Percentiles rank a stretch among this genome's conserved stretches.
Conservation (phyloP, 257 asterid species). For the Mentha longifolia region DNA sequence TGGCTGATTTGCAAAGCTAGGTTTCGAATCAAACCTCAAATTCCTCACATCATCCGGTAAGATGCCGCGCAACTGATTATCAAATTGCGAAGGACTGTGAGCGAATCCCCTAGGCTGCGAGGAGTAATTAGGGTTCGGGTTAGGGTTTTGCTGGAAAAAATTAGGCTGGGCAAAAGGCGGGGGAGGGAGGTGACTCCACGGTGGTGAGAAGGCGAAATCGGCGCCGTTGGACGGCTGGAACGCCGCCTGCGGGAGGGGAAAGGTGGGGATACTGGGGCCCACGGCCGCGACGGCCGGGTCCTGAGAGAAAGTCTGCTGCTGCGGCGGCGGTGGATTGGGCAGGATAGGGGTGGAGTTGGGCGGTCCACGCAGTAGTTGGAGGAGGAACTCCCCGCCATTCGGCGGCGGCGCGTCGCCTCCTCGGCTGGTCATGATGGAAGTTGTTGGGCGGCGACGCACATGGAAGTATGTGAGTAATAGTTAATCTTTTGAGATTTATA, state of each 20-base stretch:
- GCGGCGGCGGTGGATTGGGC: slow-evolving; percentile 30
- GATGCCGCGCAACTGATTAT: slow-evolving; percentile 35
- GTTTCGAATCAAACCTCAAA: slow-evolving; percentile 36
- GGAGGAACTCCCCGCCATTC: slow-evolving; percentile 82
- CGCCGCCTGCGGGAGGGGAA: slow-evolving; percentile 33
- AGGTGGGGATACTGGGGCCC: slow-evolving; percentile 53
- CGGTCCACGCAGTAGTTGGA: slow-evolving; percentile 66
- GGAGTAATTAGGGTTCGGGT: slow-evolving; percentile 43
- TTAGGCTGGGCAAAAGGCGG: slow-evolving; percentile 56
- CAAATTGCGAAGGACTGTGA: slow-evolving; percentile 42
- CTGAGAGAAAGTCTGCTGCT: slow-evolving; percentile 42
- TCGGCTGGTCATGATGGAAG: slow-evolving; percentile 49
- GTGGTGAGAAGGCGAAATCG: slow-evolving; percentile 28
- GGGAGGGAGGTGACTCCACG: slow-evolving; percentile 50
- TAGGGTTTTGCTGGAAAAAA: slow-evolving; percentile 65
- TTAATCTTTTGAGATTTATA: background rate
- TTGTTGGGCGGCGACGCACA: slow-evolving; percentile 22
- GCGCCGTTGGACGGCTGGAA: slow-evolving; percentile 35
- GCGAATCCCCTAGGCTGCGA: slow-evolving; percentile 43
- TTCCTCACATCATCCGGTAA: slow-evolving; percentile 33
- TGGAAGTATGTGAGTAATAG: background rate
- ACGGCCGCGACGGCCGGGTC: slow-evolving; percentile 93
- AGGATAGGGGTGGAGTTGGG: slow-evolving; percentile 35
- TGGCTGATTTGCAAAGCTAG: slow-evolving; percentile 32
- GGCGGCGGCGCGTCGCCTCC: slow-evolving; percentile 73